A percentile compares a stretch with the other conserved stretches of the same genome.
Evolutionary conservation across 202 grass and related monocot species (phyloP).

Genomic region (Zoysia matrella): DNA sequence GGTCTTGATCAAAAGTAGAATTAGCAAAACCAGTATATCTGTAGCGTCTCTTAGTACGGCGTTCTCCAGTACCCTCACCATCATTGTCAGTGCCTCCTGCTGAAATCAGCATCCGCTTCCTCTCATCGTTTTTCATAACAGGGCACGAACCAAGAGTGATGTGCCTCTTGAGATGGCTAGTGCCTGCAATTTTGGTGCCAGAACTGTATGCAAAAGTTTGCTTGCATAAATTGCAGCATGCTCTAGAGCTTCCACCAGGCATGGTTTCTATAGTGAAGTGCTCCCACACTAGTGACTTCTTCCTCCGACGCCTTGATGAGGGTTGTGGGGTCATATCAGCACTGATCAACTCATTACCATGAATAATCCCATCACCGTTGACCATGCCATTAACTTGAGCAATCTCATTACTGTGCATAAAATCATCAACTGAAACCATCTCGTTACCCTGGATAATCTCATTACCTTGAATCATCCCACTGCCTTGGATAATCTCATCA

Average conservation of each 20-base stretch:
- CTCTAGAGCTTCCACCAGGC: conserved; percentile 61
- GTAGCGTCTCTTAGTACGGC: conserved; percentile 76
- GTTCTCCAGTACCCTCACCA: conserved; percentile 55
- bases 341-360: conserved; percentile 42
- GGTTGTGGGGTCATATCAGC: conserved; percentile 52
- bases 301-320: conserved; percentile 65
- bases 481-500: conserved; percentile 12
- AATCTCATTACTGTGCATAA: conserved; percentile 35
- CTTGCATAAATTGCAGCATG: conserved; percentile 96
- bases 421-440: conserved; percentile 46
- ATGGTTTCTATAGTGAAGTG: conserved; percentile 87
- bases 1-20: conserved; percentile 91
- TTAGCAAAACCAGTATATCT: conserved; percentile 73
- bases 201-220: conserved; percentile 97
- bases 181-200: conserved; percentile 92
- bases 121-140: conserved; percentile 78
- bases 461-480: conserved; percentile 16
- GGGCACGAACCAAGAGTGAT: conserved; percentile 89
- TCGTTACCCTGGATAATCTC: conserved; percentile 43
- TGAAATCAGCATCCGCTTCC: conserved; percentile 44
- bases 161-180: conserved; percentile 97
- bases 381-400: conserved; percentile 34
- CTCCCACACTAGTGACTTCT: conserved; percentile 97
- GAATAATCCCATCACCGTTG: conserved; percentile 36
- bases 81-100: conserved; percentile 56